These are phyloP conservation scores for Bipolaris oryzae DNA, from an alignment of 2,329 filamentous ascomycete genomes.

Conservation along the genomic window DNA sequence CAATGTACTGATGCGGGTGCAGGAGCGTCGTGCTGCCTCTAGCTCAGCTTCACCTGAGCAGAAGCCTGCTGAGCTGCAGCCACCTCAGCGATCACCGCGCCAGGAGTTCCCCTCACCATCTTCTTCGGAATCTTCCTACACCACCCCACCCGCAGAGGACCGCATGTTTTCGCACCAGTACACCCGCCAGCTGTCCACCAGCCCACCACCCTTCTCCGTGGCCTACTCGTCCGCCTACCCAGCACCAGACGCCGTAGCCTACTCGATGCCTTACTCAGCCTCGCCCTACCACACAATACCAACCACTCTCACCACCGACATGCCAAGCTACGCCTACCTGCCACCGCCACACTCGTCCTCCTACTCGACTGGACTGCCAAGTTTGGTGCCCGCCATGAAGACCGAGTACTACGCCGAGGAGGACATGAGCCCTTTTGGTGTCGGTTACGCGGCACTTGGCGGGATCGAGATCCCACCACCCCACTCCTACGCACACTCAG, in stretches of 20 bases:
- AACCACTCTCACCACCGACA: slow-evolving; percentile 45
- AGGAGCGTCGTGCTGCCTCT: slow-evolving; percentile 74
- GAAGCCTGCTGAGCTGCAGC: slow-evolving; percentile 60
- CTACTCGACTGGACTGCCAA: slow-evolving; percentile 65
- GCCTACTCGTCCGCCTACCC: slow-evolving; percentile 69
- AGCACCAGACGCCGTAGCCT: slow-evolving; percentile 67
- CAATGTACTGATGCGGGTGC: slow-evolving; percentile 23
- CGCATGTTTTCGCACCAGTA: slow-evolving; percentile 69
- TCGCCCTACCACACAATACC: slow-evolving; percentile 49
- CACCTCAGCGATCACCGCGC: slow-evolving; percentile 44
- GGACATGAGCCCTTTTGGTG: slow-evolving; percentile 68
- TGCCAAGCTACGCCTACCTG: slow-evolving; percentile 62
- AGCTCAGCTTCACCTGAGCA: slow-evolving; percentile 65
- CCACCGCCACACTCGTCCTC: slow-evolving; percentile 54
- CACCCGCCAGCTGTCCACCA: slow-evolving; percentile 71
- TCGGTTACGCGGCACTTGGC: slow-evolving; percentile 70
- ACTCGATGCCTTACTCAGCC: slow-evolving; percentile 61
- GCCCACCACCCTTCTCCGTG: slow-evolving; percentile 67
- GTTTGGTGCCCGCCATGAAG: slow-evolving; percentile 68
- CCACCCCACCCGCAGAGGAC: slow-evolving; percentile 68
- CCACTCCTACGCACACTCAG: slow-evolving; percentile 70
- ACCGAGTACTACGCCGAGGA: slow-evolving; percentile 66
- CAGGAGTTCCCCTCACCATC: slow-evolving; percentile 46
- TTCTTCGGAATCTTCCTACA: slow-evolving; percentile 46
- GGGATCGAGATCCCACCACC: slow-evolving; percentile 66